Evolutionary conservation across 1,139 yeast genomes (phyloP).

Genomic region (Arxiozyma slooffiae): DNA sequence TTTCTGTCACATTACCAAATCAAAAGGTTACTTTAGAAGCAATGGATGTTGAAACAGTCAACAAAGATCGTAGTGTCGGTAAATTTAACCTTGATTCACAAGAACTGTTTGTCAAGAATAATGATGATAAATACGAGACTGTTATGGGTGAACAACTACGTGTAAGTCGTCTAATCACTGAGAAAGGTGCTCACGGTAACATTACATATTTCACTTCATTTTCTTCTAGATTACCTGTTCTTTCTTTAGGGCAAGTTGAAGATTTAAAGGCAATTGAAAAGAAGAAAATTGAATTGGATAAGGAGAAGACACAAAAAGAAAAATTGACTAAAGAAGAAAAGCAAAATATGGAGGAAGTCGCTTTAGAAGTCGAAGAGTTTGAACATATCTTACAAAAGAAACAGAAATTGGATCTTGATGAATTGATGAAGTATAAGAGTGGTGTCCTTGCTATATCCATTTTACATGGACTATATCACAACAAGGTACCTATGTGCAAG

Average conservation of each 20-base stretch:
- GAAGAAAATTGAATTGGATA: constrained; percentile 29
- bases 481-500: constrained; percentile 54
- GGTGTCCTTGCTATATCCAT: constrained; percentile 72
- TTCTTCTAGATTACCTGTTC: constrained; percentile 70
- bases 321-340: constrained; percentile 24
- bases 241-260: constrained; percentile 61
- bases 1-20: constrained; percentile 69
- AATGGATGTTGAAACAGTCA: constrained; percentile 75
- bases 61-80: constrained; percentile 81
- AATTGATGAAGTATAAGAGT: constrained; percentile 50
- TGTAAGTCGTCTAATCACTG: constrained; percentile 51
- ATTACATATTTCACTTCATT: constrained; percentile 66
- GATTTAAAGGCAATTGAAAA: constrained; percentile 43
- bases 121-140: constrained; percentile 55
- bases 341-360: constrained; percentile 24
- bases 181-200: constrained; percentile 71
- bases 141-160: constrained; percentile 48
- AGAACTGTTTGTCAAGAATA: constrained; percentile 53
- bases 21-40: constrained; percentile 79
- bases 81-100: constrained; percentile 58
- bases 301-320: constrained; percentile 25
- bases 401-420: constrained; percentile 51
- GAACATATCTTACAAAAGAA: constrained; percentile 38
- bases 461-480: constrained; percentile 46
- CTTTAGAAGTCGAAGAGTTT: constrained; percentile 32